phyloP scores from a whole-genome alignment of 768 basidiomycete species.

The Wakefieldia striispora region DNA sequence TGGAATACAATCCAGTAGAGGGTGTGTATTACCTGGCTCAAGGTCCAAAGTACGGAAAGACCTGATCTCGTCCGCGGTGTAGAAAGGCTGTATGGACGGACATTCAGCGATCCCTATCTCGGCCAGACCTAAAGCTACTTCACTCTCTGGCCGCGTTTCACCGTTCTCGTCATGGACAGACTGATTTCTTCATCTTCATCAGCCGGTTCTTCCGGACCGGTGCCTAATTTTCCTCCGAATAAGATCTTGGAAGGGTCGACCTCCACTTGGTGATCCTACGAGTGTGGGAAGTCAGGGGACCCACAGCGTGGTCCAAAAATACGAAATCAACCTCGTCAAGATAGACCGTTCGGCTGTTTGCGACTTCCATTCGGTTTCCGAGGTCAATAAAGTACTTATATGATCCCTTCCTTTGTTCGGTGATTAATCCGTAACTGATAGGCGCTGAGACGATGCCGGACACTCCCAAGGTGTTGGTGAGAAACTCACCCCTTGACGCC shows the following conservation, averaged over 20 bases:
- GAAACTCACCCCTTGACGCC: conserved; percentile 74
- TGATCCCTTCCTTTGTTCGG: conserved; percentile 80
- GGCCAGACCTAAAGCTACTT: not conserved
- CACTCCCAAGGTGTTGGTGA: not conserved
- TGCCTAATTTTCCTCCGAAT: conserved; percentile 38
- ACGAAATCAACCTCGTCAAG: conserved; percentile 57
- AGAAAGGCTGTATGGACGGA: conserved; percentile 60
- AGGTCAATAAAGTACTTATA: conserved; percentile 84
- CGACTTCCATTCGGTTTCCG: conserved; percentile 77
- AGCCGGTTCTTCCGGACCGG: conserved; percentile 25
- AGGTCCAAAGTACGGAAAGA: conserved; percentile 80
- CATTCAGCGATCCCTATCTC: not conserved
- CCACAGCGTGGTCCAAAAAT: not conserved
- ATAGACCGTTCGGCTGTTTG: conserved; percentile 64
- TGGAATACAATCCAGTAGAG: not conserved
- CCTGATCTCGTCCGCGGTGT: conserved; percentile 77
- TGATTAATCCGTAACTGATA: conserved; percentile 79
- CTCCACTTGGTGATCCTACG: conserved; percentile 30
- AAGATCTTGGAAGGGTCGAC: conserved; percentile 25
- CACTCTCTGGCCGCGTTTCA: conserved; percentile 54
- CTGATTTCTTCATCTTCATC: conserved; percentile 40
- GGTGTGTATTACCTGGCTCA: conserved; percentile 56
- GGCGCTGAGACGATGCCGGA: conserved; percentile 4
- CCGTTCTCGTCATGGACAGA: conserved; percentile 40
- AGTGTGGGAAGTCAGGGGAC: conserved; percentile 4